Evolutionary conservation across 1,284 basidiomycete genomes (phyloP), one percentile per base, ranked within the genome.

Genomic region (Sporisorium reilianum): DNA sequence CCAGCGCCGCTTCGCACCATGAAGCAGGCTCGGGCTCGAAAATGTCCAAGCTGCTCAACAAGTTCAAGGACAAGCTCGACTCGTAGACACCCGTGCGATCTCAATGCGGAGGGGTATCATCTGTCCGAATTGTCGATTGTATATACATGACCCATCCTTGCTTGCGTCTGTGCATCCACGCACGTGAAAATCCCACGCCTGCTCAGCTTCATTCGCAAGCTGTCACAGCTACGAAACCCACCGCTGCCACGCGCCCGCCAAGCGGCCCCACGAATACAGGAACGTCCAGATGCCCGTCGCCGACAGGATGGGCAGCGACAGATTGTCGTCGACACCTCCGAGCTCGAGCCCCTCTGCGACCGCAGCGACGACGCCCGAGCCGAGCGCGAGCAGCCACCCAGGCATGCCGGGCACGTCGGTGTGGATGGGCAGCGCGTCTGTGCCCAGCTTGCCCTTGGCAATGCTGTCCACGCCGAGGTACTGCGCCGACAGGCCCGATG

Each of bases 281-380:
- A 76, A 8, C 64, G 55, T 78, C 88, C 91, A 91, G 54, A 96
- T 88, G 78, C 92, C 90, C 1, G 90, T 90, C 0, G 94, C 95
- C 20, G 93, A 91, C 48, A 97, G 89, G 78, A 98, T 91, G 2
- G 96, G 96, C 28, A 99, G 87, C 6, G 93, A 95, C 41, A 98
- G 86, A 85, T 99, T 98, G 85, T 99, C 96, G 82, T 98, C 96
- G 36, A 94, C 81, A 0, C 89, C 90, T 28, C 93, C 94, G 12
- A 98, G 87, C 85, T 97, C 95, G 45, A 87, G 78, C 2, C 81
- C 85, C 75, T 87, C 86, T 3, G 85, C 85, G 5, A 86, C 55
- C 2, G 78, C 85, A 0, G 85, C 85, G 14, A 85, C 78, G 7
- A 86, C 40, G 11, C 86, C 86, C 46, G 67, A 79, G 22, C 66